Conservation (phyloP, 2,329 filamentous ascomycete species). For the Calonectria pseudoreteaudii region DNA sequence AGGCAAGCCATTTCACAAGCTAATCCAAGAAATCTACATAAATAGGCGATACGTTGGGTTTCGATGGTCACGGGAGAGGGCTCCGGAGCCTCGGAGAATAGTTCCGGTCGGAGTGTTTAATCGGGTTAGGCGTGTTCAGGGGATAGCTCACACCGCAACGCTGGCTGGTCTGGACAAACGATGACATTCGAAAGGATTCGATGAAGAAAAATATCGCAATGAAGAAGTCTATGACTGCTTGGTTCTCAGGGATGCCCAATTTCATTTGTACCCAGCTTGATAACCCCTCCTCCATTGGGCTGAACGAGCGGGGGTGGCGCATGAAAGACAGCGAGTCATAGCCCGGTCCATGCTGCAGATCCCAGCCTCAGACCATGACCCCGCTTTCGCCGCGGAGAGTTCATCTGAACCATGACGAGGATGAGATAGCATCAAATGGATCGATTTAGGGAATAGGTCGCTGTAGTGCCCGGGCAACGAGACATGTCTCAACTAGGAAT, state of each 20-base stretch:
- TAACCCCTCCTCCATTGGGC: neutral
- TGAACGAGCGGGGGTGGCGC: neutral
- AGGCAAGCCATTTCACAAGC: neutral
- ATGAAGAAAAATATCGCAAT: neutral
- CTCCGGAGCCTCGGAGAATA: neutral
- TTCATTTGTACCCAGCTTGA: neutral
- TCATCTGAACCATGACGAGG: neutral
- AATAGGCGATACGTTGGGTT: neutral
- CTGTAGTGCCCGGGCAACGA: neutral
- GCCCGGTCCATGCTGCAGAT: neutral
- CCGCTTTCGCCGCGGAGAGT: neutral
- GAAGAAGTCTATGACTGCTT: neutral
- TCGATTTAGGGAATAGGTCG: neutral
- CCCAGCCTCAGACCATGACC: neutral
- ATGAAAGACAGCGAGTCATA: neutral
- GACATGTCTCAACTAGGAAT: conserved; percentile 1
- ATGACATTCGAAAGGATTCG: neutral
- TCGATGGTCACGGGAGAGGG: neutral
- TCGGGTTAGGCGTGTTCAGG: neutral
- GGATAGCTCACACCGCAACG: neutral
- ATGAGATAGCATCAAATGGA: neutral
- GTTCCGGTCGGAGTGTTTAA: neutral
- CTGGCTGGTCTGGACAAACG: neutral
- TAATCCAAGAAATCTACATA: neutral
- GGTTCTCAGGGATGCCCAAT: neutral